Conservation (phyloP, 352 stramenopile genomes). For the Phytophthora chlamydospora region DNA sequence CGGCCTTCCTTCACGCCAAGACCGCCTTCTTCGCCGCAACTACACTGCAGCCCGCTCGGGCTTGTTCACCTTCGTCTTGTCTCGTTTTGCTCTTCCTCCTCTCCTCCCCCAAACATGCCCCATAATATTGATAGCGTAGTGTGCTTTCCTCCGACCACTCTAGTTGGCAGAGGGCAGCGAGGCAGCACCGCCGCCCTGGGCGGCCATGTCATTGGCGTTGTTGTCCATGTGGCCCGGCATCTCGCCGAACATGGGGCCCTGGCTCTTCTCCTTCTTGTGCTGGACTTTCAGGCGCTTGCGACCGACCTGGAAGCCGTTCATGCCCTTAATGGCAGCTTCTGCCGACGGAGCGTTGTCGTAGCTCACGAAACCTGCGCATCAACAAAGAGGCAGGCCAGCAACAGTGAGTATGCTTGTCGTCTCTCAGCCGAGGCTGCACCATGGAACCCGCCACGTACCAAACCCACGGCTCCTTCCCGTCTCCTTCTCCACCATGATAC, state of each 20-base stretch:
- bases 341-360: conserved; percentile 94
- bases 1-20: conserved; percentile 5
- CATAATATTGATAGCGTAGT: conserved; percentile 48
- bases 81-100: conserved; percentile 25
- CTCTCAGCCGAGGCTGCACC: not conserved
- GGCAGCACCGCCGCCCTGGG: conserved; percentile 38
- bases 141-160: conserved; percentile 26
- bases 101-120: conserved; percentile 36
- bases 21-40: conserved; percentile 15
- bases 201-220: conserved; percentile 51
- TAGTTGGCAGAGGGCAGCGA: conserved; percentile 50
- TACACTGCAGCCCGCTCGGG: conserved; percentile 16
- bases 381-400: not conserved
- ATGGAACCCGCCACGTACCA: conserved; percentile 58
- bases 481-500: conserved; percentile 97
- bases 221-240: conserved; percentile 61
- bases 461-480: conserved; percentile 94
- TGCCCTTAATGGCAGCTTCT: conserved; percentile 93
- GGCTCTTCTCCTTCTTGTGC: conserved; percentile 93
- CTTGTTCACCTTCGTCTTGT: conserved; percentile 27
- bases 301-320: conserved; percentile 97
- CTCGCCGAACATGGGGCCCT: conserved; percentile 71
- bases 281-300: conserved; percentile 97
- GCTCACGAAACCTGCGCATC: conserved; percentile 93
- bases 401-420: conserved; percentile 3